A percentile compares a stretch with the other conserved stretches of the same genome.
phyloP scores from a whole-genome alignment of 2,329 filamentous ascomycete species.

The Calonectria multiphialidica region DNA sequence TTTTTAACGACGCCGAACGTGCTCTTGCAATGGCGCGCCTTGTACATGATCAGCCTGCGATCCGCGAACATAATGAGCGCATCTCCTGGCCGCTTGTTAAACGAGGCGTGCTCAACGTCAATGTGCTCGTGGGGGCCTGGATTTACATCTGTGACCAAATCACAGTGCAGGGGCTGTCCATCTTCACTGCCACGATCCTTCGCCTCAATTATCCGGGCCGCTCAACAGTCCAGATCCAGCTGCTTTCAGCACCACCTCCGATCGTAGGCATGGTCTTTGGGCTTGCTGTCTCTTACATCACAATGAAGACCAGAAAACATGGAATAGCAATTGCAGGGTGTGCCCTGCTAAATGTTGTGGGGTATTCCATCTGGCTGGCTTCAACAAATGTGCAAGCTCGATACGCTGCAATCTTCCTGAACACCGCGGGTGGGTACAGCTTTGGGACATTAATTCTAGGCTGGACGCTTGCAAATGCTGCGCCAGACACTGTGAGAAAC shows the following conservation, averaged over 20 bases:
- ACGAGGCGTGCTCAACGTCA: conserved; percentile 58
- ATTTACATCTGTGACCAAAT: conserved; percentile 71
- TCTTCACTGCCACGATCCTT: conserved; percentile 64
- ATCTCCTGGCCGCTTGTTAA: conserved; percentile 63
- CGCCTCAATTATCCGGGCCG: conserved; percentile 43
- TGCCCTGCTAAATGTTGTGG: conserved; percentile 37
- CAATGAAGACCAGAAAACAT: conserved; percentile 43
- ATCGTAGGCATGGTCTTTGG: conserved; percentile 40
- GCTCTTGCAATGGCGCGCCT: conserved; percentile 66
- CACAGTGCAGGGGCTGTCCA: conserved; percentile 66
- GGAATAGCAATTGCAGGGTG: conserved; percentile 40
- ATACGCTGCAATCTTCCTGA: conserved; percentile 45
- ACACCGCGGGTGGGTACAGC: conserved; percentile 42
- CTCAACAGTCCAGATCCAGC: conserved; percentile 40
- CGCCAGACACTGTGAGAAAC: conserved; percentile 43
- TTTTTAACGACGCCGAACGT: conserved; percentile 65
- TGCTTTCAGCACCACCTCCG: conserved; percentile 40
- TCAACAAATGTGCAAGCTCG: conserved; percentile 39
- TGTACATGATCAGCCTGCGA: conserved; percentile 44
- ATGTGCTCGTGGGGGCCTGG: conserved; percentile 43
- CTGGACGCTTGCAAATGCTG: conserved; percentile 45
- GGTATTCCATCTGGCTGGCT: conserved; percentile 43
- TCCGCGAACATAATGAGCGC: conserved; percentile 58
- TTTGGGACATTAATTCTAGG: conserved; percentile 40
- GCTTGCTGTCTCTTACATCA: conserved; percentile 40